Conservation (phyloP, 2,329 filamentous ascomycete genomes). For the Aspergillus brunneoviolaceus region DNA sequence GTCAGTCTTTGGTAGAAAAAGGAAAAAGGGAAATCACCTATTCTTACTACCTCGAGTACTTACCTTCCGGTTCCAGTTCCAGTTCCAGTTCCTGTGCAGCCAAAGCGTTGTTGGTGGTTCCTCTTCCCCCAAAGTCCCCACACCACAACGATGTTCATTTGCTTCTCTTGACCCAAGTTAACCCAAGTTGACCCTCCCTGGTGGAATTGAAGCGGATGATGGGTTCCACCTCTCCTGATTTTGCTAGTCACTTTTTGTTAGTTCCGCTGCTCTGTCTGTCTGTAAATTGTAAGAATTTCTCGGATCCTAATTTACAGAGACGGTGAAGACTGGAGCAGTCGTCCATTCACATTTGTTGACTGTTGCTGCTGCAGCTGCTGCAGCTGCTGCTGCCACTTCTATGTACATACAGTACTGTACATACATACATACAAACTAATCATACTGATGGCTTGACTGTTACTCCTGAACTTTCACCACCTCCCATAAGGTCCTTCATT, state of each 20-base stretch:
- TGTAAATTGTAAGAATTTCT: neutral
- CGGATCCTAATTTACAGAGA: neutral
- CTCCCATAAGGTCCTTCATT: neutral
- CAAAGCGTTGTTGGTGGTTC: neutral
- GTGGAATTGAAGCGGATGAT: neutral
- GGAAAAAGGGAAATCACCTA: neutral
- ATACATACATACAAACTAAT: too few species aligned
- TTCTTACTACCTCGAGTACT: too few species aligned
- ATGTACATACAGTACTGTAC: neutral
- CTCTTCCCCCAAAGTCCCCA: neutral
- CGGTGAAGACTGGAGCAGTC: neutral
- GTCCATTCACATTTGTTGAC: neutral
- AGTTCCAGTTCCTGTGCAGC: neutral
- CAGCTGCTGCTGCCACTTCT: neutral
- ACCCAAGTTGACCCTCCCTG: neutral
- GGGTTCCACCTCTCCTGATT: constrained; percentile 7
- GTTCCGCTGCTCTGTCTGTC: neutral
- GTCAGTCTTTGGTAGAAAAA: neutral
- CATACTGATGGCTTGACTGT: neutral
- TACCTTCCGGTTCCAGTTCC: too few species aligned
- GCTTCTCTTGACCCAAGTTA: neutral
- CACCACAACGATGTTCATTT: constrained; percentile 1
- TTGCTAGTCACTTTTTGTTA: neutral
- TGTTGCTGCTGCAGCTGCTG: too few species aligned
- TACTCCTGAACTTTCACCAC: constrained; percentile 7